A percentile compares a stretch with the other conserved stretches of the same genome.
These are phyloP conservation scores for Senna tora DNA, from an alignment of 306 rosid genomes.

Conservation along the genomic window DNA sequence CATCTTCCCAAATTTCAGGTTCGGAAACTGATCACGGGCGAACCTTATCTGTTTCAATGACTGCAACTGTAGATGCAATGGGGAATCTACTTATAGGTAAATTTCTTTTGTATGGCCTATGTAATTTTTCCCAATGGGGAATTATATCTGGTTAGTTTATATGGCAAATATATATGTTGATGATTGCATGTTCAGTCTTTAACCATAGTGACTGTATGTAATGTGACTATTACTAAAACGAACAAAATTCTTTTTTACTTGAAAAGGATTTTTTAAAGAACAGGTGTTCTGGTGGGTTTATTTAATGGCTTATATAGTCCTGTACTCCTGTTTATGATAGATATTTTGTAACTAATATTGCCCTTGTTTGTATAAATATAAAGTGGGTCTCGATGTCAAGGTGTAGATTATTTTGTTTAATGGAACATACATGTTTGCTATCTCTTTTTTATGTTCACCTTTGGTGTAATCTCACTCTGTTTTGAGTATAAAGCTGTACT, in stretches of 20 bases:
- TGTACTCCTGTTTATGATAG: background rate
- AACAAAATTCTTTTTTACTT: background rate
- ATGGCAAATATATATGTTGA: background rate
- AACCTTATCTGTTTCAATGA: conserved; percentile 82
- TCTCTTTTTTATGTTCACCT: background rate
- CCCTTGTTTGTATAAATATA: background rate
- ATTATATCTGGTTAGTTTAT: too few relatives aligned
- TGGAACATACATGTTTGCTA: background rate
- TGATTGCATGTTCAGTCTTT: background rate
- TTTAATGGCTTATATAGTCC: conserved; percentile 15
- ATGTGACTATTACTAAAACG: conserved; percentile 15
- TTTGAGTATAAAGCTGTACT: background rate
- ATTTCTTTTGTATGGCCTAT: conserved; percentile 11
- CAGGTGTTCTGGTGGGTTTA: conserved; percentile 3
- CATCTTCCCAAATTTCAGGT: conserved; percentile 41
- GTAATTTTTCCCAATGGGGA: conserved; percentile 10
- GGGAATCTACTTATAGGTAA: conserved; percentile 84
- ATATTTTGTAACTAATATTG: background rate
- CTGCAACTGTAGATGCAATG: conserved; percentile 68
- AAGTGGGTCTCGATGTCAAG: background rate
- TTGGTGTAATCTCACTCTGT: background rate
- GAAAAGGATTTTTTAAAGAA: conserved; percentile 15
- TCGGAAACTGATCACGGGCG: conserved; percentile 49
- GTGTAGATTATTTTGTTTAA: background rate
- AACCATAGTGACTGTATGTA: background rate